These are phyloP conservation scores for Nicotiana attenuata DNA, from an alignment of 257 asterid genomes.

Conservation along the genomic window DNA sequence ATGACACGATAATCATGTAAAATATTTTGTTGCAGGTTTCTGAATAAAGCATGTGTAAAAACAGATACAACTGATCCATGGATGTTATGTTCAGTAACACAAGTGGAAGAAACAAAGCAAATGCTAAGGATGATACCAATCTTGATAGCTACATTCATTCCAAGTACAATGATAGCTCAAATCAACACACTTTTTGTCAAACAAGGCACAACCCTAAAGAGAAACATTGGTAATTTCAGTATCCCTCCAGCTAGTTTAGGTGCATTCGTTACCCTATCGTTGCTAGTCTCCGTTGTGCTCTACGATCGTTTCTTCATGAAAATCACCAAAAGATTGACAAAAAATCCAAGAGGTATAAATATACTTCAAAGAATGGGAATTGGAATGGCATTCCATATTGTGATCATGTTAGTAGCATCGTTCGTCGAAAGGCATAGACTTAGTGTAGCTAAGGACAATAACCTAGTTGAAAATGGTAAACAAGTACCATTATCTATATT, in stretches of 20 bases:
- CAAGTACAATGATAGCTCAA: slow-evolving; percentile 76
- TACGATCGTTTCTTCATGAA: slow-evolving; percentile 57
- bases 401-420: slow-evolving; percentile 64
- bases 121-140: slow-evolving; percentile 78
- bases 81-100: slow-evolving; percentile 70
- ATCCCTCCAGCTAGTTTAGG: slow-evolving; percentile 80
- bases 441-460: slow-evolving; percentile 43
- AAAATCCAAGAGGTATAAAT: slow-evolving; percentile 71
- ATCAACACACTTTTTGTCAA: slow-evolving; percentile 59
- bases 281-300: slow-evolving; percentile 63
- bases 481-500: slow-evolving; percentile 62
- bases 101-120: slow-evolving; percentile 85
- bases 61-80: slow-evolving; percentile 52
- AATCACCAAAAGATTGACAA: slow-evolving; percentile 38
- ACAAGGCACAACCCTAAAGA: slow-evolving; percentile 69
- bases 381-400: slow-evolving; percentile 58
- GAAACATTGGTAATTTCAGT: slow-evolving; percentile 43
- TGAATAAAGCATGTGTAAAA: slow-evolving; percentile 68
- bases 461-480: slow-evolving; percentile 32
- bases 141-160: slow-evolving; percentile 51
- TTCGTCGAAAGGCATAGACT: slow-evolving; percentile 50
- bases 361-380: slow-evolving; percentile 85
- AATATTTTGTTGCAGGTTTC: slow-evolving; percentile 42
- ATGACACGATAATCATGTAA: background rate
- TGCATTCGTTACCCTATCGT: slow-evolving; percentile 65